These are phyloP conservation scores for Chlamydomonas sp. DNA, from an alignment of 139 green algal genomes.

Conservation along the genomic window DNA sequence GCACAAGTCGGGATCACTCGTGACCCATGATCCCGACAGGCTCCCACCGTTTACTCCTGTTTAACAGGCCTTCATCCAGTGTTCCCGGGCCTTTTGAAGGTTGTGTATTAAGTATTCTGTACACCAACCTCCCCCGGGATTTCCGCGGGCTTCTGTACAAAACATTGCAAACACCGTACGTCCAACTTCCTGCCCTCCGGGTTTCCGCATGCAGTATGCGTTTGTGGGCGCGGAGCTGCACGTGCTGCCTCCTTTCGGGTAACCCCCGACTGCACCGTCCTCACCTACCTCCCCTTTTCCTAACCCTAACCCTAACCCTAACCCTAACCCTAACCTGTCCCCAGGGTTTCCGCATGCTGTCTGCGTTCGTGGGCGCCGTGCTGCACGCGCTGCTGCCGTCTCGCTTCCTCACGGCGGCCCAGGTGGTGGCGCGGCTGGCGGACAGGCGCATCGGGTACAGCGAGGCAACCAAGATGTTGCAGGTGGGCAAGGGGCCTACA, in stretches of 20 bases:
- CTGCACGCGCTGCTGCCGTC: constrained; percentile 2
- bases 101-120: no score
- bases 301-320: neutral
- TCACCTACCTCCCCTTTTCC: neutral
- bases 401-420: neutral
- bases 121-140: no score
- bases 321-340: neutral
- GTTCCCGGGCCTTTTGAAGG: no score
- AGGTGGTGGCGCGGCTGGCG: constrained; percentile 5
- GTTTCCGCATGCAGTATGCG: neutral
- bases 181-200: no score
- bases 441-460: constrained; percentile 31
- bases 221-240: neutral
- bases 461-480: constrained; percentile 30
- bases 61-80: no score
- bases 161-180: no score
- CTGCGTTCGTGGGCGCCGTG: neutral
- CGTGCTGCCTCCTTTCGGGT: neutral
- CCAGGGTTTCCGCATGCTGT: constrained; percentile 13
- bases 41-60: no score
- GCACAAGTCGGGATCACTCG: no score
- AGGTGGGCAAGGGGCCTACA: neutral
- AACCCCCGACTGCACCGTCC: neutral
- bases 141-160: no score
- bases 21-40: no score